Evolutionary conservation across 2,329 filamentous ascomycete species (phyloP).

Genomic region (Hypoxylon rubiginosum): DNA sequence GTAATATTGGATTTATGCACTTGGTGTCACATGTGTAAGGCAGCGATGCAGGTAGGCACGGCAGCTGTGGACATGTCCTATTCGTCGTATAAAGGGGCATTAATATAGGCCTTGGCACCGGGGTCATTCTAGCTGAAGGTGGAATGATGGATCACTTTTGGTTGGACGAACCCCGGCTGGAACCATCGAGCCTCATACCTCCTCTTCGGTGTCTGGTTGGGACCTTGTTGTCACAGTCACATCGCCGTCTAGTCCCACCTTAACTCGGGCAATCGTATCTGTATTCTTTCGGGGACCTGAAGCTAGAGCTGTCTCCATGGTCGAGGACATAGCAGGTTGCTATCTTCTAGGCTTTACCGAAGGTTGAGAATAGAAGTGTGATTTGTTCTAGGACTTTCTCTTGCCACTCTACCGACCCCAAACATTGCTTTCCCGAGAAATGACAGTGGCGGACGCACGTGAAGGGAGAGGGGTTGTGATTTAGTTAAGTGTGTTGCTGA

Average conservation of each 20-base stretch:
- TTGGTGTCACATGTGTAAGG: conserved; percentile 18
- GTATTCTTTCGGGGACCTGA: conserved; percentile 22
- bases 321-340: not conserved
- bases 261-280: conserved; percentile 4
- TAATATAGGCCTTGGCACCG: conserved; percentile 23
- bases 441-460: not conserved
- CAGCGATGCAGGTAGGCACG: conserved; percentile 21
- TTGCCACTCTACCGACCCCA: conserved; percentile 1
- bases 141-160: not conserved
- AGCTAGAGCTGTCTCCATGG: conserved; percentile 7
- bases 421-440: not conserved
- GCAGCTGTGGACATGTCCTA: conserved; percentile 6
- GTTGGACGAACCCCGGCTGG: not conserved
- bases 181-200: conserved; percentile 1
- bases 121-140: conserved; percentile 10
- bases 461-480: not conserved
- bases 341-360: not conserved
- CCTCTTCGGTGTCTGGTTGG: not conserved
- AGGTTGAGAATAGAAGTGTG: conserved; percentile 9
- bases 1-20: conserved; percentile 23
- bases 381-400: conserved; percentile 21
- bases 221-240: conserved; percentile 14
- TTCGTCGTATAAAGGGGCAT: conserved; percentile 12
- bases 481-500: not conserved
- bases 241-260: conserved; percentile 20